Percentiles rank a stretch among this genome's conserved stretches.
phyloP scores from a whole-genome alignment of 495 filamentous ascomycete species.

The Xylaria castorea region DNA sequence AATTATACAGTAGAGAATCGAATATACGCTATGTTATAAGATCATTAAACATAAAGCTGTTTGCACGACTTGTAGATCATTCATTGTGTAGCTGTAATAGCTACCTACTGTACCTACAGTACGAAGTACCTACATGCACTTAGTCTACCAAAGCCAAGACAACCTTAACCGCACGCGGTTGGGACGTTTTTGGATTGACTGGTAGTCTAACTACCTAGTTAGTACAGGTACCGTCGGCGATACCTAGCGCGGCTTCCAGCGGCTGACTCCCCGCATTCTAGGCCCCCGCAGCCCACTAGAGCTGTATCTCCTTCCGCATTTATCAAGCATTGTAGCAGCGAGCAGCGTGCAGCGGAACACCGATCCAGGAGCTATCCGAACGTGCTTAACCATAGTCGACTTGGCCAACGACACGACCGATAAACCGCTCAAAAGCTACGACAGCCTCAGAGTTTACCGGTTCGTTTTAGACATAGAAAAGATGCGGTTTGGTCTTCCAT shows the following conservation, averaged over 20 bases:
- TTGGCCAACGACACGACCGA: not conserved
- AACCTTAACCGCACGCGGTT: too few relatives aligned
- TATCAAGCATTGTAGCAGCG: not conserved
- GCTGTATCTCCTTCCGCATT: constrained; percentile 18
- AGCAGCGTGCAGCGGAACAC: not conserved
- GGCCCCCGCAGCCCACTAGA: constrained; percentile 16
- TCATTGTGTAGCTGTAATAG: not conserved
- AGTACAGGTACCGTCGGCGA: not conserved
- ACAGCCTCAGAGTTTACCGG: not conserved
- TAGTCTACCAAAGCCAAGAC: too few relatives aligned
- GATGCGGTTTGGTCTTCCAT: not conserved
- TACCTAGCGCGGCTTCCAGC: constrained; percentile 18
- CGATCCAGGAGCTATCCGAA: constrained; percentile 20
- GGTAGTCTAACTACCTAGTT: too few relatives aligned
- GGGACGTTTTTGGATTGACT: too few relatives aligned
- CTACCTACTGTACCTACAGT: too few relatives aligned
- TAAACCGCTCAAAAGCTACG: constrained; percentile 1
- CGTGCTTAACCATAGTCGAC: not conserved
- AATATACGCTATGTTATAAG: not conserved
- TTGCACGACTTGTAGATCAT: not conserved
- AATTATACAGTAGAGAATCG: not conserved
- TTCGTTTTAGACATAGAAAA: not conserved
- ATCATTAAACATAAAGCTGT: not conserved
- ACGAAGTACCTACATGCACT: too few relatives aligned
- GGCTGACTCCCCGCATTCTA: constrained; percentile 20